Percentiles rank a stretch among this genome's conserved stretches.
phyloP scores from a whole-genome alignment of 805 yeast species.

The Hanseniaspora guilliermondii region DNA sequence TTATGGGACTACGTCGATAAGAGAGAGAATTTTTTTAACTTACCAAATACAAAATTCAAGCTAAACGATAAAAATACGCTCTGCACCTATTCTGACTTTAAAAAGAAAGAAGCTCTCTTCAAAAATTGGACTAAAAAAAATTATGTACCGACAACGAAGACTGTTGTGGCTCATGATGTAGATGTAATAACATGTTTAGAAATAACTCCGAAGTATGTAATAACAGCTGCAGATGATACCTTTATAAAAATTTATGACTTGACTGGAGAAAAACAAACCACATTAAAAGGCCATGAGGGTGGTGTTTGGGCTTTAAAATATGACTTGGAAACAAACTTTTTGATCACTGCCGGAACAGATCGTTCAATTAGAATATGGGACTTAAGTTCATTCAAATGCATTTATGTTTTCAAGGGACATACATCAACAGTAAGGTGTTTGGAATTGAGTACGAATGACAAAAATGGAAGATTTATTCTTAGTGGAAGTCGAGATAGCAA shows the following conservation, averaged over 20 bases:
- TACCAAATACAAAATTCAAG: slow-evolving; percentile 30
- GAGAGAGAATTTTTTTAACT: slow-evolving; percentile 39
- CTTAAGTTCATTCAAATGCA: slow-evolving; percentile 67
- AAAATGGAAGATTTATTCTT: slow-evolving; percentile 51
- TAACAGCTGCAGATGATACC: slow-evolving; percentile 85
- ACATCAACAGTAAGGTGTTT: slow-evolving; percentile 86
- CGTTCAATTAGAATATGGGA: slow-evolving; percentile 92
- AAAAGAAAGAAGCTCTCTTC: neutral
- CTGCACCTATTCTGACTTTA: slow-evolving; percentile 23
- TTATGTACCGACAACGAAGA: slow-evolving; percentile 53
- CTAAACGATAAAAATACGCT: slow-evolving; percentile 31
- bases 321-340: slow-evolving; percentile 48
- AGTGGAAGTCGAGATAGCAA: slow-evolving; percentile 85
- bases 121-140: slow-evolving; percentile 70
- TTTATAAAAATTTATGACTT: slow-evolving; percentile 66
- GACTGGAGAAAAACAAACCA: slow-evolving; percentile 51
- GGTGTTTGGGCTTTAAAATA: slow-evolving; percentile 98
- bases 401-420: slow-evolving; percentile 85
- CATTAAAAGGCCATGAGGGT: slow-evolving; percentile 81
- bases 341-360: slow-evolving; percentile 91
- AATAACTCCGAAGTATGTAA: slow-evolving; percentile 78
- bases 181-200: slow-evolving; percentile 91
- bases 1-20: slow-evolving; percentile 61
- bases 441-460: slow-evolving; percentile 61
- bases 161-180: slow-evolving; percentile 57